phyloP scores from a whole-genome alignment of 192 early-diverging fungal species.

The Ambispora gerdemannii region DNA sequence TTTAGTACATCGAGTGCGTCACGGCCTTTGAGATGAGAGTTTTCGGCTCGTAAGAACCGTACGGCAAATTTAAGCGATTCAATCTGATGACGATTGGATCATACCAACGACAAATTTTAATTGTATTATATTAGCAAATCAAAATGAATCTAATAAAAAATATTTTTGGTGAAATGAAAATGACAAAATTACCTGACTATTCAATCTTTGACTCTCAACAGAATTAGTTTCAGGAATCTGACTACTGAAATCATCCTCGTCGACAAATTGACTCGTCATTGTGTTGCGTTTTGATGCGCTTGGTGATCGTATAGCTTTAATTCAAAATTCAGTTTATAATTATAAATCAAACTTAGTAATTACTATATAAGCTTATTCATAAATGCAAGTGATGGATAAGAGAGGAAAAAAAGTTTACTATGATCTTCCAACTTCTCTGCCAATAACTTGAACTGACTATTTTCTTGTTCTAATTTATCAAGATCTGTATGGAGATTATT shows the following conservation, averaged over 20 bases:
- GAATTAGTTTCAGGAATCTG: neutral
- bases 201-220: neutral
- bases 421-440: slow-evolving; percentile 37
- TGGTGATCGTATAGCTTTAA: no score
- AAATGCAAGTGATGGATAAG: neutral
- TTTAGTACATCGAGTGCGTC: slow-evolving; percentile 45
- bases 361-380: no score
- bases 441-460: slow-evolving; percentile 49
- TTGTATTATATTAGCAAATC: neutral
- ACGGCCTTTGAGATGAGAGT: slow-evolving; percentile 70
- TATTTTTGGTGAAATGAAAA: no score
- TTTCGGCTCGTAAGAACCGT: slow-evolving; percentile 76
- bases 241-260: neutral
- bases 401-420: no score
- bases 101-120: neutral
- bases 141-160: no score
- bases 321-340: no score
- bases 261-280: neutral
- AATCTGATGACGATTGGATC: slow-evolving; percentile 38
- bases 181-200: slow-evolving; percentile 21
- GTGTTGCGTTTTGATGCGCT: neutral
- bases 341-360: no score
- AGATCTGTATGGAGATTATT: slow-evolving; percentile 66
- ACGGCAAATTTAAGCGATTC: slow-evolving; percentile 73
- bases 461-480: slow-evolving; percentile 66